Percentiles rank a stretch among this genome's conserved stretches.
Evolutionary conservation across 192 early-diverging fungal genomes (phyloP).

Genomic region (Paraglomus brasilianum): DNA sequence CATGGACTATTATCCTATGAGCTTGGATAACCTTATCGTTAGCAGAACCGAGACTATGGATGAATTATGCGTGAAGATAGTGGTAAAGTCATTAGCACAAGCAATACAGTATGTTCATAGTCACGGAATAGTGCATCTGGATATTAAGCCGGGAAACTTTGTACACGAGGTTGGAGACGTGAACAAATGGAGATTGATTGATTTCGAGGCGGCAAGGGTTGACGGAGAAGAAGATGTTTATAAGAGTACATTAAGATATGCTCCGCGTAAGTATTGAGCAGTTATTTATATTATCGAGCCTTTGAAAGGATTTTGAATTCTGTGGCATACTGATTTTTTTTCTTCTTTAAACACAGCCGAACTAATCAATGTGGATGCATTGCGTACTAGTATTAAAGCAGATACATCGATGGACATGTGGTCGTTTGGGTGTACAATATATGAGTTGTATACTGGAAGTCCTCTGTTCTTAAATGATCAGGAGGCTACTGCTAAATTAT

Average conservation of each 20-base stretch:
- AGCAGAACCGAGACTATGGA: background rate
- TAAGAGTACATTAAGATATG: constrained; percentile 49
- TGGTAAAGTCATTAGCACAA: constrained; percentile 12
- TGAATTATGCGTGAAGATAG: background rate
- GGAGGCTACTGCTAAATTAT: constrained; percentile 35
- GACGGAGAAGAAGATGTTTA: constrained; percentile 51
- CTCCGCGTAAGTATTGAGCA: constrained; percentile 36
- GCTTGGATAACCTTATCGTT: background rate
- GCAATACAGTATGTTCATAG: constrained; percentile 18
- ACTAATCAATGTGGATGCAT: background rate
- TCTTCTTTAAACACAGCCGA: background rate
- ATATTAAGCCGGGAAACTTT: constrained; percentile 23
- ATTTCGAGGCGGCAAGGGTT: constrained; percentile 50
- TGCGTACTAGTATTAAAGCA: constrained; percentile 25
- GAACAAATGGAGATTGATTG: constrained; percentile 49
- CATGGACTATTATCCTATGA: background rate
- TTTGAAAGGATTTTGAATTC: background rate
- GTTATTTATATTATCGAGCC: background rate
- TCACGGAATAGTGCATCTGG: constrained; percentile 10
- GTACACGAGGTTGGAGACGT: background rate
- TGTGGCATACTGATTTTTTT: background rate
- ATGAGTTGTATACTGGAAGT: constrained; percentile 35
- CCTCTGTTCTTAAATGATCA: constrained; percentile 34
- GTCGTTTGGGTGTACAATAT: constrained; percentile 40
- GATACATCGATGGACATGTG: constrained; percentile 42